Conservation (phyloP, 176 grass and related monocot genomes). For the Guadua angustifolia region DNA sequence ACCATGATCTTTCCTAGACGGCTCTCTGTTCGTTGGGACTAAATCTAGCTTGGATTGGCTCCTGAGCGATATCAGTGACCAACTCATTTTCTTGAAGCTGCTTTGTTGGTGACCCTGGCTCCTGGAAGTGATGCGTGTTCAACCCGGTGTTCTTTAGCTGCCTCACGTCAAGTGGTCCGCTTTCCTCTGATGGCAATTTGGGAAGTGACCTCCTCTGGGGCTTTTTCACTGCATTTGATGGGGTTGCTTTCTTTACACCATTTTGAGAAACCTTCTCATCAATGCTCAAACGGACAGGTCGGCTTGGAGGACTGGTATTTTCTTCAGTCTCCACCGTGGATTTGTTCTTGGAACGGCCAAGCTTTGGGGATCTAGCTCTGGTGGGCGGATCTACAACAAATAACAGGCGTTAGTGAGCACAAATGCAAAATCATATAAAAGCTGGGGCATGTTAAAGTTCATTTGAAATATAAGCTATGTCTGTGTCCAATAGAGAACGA, state of each 20-base stretch:
- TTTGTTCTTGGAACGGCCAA: slow-evolving; percentile 66
- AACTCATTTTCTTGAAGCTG: slow-evolving; percentile 29
- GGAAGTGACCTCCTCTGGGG: slow-evolving; percentile 61
- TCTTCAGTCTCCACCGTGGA: slow-evolving; percentile 42
- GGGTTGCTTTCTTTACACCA: slow-evolving; percentile 37
- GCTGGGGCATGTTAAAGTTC: neutral
- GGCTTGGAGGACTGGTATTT: slow-evolving; percentile 23
- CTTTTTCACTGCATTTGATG: slow-evolving; percentile 49
- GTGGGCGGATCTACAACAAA: slow-evolving; percentile 55
- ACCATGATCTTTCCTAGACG: slow-evolving; percentile 7
- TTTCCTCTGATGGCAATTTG: slow-evolving; percentile 60
- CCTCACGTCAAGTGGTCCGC: slow-evolving; percentile 19
- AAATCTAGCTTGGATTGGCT: slow-evolving; percentile 24
- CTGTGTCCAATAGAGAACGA: neutral
- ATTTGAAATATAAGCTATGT: slow-evolving; percentile 6
- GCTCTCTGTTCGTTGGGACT: slow-evolving; percentile 14
- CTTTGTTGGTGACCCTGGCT: slow-evolving; percentile 17
- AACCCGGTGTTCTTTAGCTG: slow-evolving; percentile 27
- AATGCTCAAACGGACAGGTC: slow-evolving; percentile 39
- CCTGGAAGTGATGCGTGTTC: slow-evolving; percentile 16
- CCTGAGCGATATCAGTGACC: neutral
- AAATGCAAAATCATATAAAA: neutral
- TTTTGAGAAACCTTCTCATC: slow-evolving; percentile 58
- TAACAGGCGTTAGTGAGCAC: neutral
- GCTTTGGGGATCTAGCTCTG: slow-evolving; percentile 67